Conservation (phyloP, 2,329 filamentous ascomycete genomes). For the Fusarium staphyleae region DNA sequence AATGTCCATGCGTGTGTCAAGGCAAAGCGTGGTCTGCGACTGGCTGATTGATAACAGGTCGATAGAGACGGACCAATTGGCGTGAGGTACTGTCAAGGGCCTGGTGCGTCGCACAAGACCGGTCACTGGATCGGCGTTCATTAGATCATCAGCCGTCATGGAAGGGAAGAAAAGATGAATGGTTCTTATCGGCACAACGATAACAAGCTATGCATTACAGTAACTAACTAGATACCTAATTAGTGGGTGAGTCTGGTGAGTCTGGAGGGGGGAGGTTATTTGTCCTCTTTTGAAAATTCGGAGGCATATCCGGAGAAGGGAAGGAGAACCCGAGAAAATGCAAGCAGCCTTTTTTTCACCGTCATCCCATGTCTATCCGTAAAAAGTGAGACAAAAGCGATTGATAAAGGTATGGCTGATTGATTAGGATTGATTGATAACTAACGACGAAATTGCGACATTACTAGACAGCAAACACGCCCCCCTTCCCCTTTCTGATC, state of each 20-base stretch:
- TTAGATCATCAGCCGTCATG: conserved; percentile 35
- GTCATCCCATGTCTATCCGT: conserved; percentile 14
- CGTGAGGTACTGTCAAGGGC: background rate
- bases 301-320: conserved; percentile 1
- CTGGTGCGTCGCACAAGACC: conserved; percentile 19
- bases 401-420: conserved; percentile 5
- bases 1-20: conserved; percentile 8
- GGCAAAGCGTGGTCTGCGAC: conserved; percentile 13
- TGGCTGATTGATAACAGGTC: conserved; percentile 36
- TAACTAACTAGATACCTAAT: too few species aligned
- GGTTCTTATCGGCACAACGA: conserved; percentile 9
- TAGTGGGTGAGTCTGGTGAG: too few species aligned
- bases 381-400: conserved; percentile 18
- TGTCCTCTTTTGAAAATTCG: too few species aligned
- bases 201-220: conserved; percentile 18
- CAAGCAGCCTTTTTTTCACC: background rate
- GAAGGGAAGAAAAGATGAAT: conserved; percentile 8
- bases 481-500: too few species aligned
- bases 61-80: conserved; percentile 18
- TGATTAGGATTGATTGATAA: conserved; percentile 19
- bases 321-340: conserved; percentile 3
- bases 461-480: too few species aligned
- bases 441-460: too few species aligned
- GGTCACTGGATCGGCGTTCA: conserved; percentile 35
- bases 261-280: too few species aligned